Percentiles rank a stretch among this genome's conserved stretches.
Evolutionary conservation across 1,284 basidiomycete genomes (phyloP).

Genomic region (Ganoderma resinaceum): DNA sequence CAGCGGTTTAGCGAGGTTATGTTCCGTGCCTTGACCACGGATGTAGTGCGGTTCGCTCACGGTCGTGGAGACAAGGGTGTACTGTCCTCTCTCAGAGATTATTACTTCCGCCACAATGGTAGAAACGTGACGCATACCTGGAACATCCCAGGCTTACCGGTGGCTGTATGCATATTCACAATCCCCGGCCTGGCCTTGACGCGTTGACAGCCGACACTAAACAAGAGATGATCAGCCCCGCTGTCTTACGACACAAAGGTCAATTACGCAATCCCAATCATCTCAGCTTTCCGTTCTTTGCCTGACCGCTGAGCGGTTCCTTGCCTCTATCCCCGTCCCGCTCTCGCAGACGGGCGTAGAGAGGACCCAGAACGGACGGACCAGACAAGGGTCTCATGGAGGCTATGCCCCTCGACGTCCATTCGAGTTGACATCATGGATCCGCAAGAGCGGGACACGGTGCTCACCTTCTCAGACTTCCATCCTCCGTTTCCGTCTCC

Average conservation of each 20-base stretch:
- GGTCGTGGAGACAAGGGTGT: not conserved
- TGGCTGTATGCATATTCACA: not conserved
- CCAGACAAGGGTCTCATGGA: constrained; percentile 29
- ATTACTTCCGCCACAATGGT: not conserved
- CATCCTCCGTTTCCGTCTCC: not conserved
- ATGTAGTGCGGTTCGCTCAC: not conserved
- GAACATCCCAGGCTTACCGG: not conserved
- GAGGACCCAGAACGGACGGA: constrained; percentile 28
- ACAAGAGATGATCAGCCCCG: not conserved
- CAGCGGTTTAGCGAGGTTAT: not conserved
- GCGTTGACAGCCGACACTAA: not conserved
- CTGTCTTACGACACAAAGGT: not conserved
- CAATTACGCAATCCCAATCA: not conserved
- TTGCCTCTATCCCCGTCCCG: constrained; percentile 29
- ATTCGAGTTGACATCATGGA: constrained; percentile 32
- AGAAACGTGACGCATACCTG: not conserved
- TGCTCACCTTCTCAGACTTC: not conserved
- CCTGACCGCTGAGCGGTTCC: constrained; percentile 43
- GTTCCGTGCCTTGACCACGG: not conserved
- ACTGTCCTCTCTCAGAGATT: not conserved
- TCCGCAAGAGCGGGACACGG: not conserved
- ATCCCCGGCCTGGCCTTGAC: not conserved
- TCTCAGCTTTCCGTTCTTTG: constrained; percentile 55
- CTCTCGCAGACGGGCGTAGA: not conserved
- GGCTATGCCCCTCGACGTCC: constrained; percentile 25